phyloP scores from a whole-genome alignment of 441 rosid species.

The Populus hybrid region DNA sequence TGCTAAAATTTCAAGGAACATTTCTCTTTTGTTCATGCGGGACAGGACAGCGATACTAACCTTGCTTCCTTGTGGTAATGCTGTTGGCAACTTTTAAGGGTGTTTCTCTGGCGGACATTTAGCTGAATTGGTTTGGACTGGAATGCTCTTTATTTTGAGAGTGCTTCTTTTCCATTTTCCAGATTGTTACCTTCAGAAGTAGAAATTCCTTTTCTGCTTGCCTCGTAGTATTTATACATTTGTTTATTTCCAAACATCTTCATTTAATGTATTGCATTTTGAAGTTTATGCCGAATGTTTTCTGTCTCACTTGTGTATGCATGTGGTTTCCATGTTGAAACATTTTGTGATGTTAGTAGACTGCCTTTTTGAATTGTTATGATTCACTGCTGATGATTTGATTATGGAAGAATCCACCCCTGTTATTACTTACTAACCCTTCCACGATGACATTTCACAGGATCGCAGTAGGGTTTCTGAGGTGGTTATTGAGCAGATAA shows the following conservation, averaged over 20 bases:
- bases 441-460: constrained; percentile 40
- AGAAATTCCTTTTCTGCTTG: not conserved
- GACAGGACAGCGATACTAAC: not conserved
- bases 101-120: too few relatives aligned
- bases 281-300: not conserved
- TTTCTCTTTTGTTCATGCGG: not conserved
- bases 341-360: not conserved
- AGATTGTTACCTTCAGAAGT: too few relatives aligned
- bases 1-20: not conserved
- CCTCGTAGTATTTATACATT: not conserved
- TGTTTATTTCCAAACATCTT: not conserved
- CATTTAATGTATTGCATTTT: constrained; percentile 1
- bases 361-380: not conserved
- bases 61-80: too few relatives aligned
- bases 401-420: not conserved
- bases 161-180: too few relatives aligned
- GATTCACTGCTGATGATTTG: not conserved
- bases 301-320: not conserved
- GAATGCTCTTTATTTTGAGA: too few relatives aligned
- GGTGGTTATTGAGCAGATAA: constrained; percentile 60
- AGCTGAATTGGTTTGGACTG: too few relatives aligned
- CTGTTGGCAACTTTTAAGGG: too few relatives aligned
- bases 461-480: constrained; percentile 56
- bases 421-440: not conserved
- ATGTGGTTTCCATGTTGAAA: not conserved